Evolutionary conservation across 2,329 filamentous ascomycete species (phyloP).

Genomic region (Lecanoromycetidae sp.): DNA sequence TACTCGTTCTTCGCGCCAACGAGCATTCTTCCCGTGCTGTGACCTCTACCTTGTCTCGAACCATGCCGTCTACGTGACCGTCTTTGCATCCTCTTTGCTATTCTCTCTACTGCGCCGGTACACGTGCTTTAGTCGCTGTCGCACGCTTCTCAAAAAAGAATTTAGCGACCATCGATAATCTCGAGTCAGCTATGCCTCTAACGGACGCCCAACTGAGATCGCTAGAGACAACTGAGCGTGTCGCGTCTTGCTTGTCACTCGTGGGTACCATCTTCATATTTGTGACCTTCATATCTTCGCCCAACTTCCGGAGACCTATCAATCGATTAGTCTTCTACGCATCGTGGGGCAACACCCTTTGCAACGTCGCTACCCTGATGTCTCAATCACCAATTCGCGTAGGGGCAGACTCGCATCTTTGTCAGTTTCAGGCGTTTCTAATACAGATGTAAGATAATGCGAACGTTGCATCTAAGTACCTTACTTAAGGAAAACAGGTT

Average conservation of each 20-base stretch:
- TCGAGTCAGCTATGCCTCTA: no score
- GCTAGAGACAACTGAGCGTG: conserved; percentile 53
- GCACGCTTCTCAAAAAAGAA: not conserved
- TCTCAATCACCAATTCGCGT: conserved; percentile 34
- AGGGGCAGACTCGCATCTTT: conserved; percentile 44
- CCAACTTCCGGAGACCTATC: conserved; percentile 67
- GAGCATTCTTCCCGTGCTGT: no score
- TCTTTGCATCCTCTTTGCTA: no score
- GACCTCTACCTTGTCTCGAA: no score
- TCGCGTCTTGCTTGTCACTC: conserved; percentile 59
- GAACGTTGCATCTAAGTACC: not conserved
- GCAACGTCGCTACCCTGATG: conserved; percentile 66
- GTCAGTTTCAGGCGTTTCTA: conserved; percentile 64
- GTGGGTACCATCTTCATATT: conserved; percentile 61
- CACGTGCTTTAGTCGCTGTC: no score
- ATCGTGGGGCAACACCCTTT: conserved; percentile 66
- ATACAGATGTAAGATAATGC: conserved; percentile 59
- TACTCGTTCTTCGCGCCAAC: no score
- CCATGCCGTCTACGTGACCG: no score
- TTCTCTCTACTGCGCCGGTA: not conserved
- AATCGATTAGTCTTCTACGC: conserved; percentile 80
- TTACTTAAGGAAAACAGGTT: conserved; percentile 44
- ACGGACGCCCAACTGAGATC: conserved; percentile 33
- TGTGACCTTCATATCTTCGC: conserved; percentile 54
- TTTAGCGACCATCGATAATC: conserved; percentile 1